phyloP scores from a whole-genome alignment of 352 stramenopile species.

The Pythium phragmiticola region DNA sequence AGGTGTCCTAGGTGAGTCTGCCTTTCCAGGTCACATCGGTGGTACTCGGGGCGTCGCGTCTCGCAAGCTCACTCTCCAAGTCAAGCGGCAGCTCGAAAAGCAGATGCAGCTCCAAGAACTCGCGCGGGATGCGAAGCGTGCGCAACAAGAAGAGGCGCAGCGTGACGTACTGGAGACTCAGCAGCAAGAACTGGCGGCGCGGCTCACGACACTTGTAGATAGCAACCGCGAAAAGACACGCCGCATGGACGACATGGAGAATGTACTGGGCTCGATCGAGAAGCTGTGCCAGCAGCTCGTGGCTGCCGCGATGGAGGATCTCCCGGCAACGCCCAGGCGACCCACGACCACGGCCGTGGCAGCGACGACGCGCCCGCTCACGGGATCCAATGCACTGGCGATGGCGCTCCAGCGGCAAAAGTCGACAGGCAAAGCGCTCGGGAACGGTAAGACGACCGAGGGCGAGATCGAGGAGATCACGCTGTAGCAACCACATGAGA shows the following conservation, averaged over 20 bases:
- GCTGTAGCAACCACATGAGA: slow-evolving; percentile 25
- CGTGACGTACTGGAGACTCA: slow-evolving; percentile 36
- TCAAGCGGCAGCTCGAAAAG: slow-evolving; percentile 46
- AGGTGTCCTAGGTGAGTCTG: slow-evolving; percentile 16
- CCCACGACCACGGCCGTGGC: slow-evolving; percentile 22
- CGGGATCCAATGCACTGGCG: slow-evolving; percentile 33
- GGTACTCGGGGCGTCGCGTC: slow-evolving; percentile 25
- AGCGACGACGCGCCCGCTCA: slow-evolving; percentile 5
- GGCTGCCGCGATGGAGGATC: slow-evolving; percentile 38
- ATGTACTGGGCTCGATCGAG: slow-evolving; percentile 58
- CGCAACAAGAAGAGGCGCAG: slow-evolving; percentile 23
- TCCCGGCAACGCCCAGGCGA: slow-evolving; percentile 20
- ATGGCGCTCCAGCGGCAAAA: slow-evolving; percentile 37
- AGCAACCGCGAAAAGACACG: slow-evolving; percentile 56
- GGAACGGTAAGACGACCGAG: slow-evolving; percentile 23
- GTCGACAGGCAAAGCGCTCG: slow-evolving; percentile 1
- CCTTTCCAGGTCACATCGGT: not conserved
- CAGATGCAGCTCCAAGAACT: slow-evolving; percentile 35
- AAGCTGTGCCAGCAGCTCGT: slow-evolving; percentile 67
- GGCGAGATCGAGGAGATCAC: slow-evolving; percentile 52
- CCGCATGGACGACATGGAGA: slow-evolving; percentile 61
- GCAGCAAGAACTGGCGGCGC: slow-evolving; percentile 39
- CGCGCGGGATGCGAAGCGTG: slow-evolving; percentile 21
- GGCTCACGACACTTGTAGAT: slow-evolving; percentile 45
- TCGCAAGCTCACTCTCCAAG: slow-evolving; percentile 45